phyloP scores from a whole-genome alignment of 2,329 filamentous ascomycete genomes.

The Talaromyces sp. region DNA sequence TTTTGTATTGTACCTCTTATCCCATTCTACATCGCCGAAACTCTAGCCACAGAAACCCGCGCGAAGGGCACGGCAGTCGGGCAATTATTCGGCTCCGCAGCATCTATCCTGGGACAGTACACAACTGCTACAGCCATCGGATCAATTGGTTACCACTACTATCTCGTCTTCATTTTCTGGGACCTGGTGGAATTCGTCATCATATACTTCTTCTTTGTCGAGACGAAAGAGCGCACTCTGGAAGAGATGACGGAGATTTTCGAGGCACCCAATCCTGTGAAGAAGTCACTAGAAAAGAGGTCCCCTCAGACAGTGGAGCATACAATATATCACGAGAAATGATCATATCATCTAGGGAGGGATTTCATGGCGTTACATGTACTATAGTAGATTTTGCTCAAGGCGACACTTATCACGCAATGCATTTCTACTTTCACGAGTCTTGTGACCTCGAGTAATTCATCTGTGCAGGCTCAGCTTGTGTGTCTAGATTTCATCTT shows the following conservation, averaged over 20 bases:
- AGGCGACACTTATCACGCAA: not conserved
- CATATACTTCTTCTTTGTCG: conserved; percentile 19
- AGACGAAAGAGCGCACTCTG: conserved; percentile 17
- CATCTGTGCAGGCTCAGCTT: not conserved
- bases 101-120: conserved; percentile 15
- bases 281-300: conserved; percentile 14
- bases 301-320: conserved; percentile 10
- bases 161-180: conserved; percentile 18
- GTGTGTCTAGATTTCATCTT: not conserved
- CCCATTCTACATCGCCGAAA: conserved; percentile 17
- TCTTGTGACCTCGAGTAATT: not conserved
- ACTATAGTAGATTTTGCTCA: no score
- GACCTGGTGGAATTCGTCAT: conserved; percentile 16
- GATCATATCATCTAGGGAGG: not conserved
- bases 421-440: not conserved
- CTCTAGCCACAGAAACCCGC: conserved; percentile 13
- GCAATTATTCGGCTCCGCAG: conserved; percentile 13
- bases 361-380: not conserved
- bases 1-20: conserved; percentile 23
- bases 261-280: conserved; percentile 15
- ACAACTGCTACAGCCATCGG: conserved; percentile 14
- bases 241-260: conserved; percentile 19
- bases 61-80: conserved; percentile 16
- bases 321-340: conserved; percentile 3
- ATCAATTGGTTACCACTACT: conserved; percentile 16